These are phyloP conservation scores for Penicillium paradoxum DNA, from an alignment of 495 filamentous ascomycete genomes.

Conservation along the genomic window DNA sequence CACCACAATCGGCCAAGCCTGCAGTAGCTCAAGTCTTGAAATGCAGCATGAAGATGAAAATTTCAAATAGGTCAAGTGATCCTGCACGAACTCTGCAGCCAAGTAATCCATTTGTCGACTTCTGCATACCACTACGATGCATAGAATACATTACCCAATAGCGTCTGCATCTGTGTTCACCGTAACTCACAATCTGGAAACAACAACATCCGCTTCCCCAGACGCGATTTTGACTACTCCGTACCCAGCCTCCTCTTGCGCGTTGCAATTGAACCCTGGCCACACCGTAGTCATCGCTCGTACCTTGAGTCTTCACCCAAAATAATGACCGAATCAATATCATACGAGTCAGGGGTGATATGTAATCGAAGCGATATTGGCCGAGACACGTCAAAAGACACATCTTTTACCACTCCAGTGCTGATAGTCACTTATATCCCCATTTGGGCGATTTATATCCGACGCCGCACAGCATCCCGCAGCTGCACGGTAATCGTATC, in stretches of 20 bases:
- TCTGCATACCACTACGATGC: neutral
- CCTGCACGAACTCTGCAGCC: neutral
- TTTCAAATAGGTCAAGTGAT: neutral
- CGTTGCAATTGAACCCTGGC: neutral
- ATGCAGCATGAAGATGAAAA: neutral
- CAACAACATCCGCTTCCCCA: conserved; percentile 3
- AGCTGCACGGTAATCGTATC: too few relatives aligned
- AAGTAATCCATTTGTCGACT: neutral
- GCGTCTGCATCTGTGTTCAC: neutral
- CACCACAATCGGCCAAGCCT: neutral
- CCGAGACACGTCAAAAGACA: too few relatives aligned
- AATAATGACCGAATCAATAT: neutral
- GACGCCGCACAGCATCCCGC: too few relatives aligned
- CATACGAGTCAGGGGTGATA: neutral
- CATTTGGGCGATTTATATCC: too few relatives aligned
- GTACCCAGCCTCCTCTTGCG: conserved; percentile 10
- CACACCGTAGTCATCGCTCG: neutral
- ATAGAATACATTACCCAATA: neutral
- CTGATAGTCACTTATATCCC: too few relatives aligned
- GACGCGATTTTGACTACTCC: conserved; percentile 5
- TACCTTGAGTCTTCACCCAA: conserved; percentile 13
- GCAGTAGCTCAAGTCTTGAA: neutral
- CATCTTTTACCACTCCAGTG: too few relatives aligned
- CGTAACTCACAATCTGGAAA: conserved; percentile 4
- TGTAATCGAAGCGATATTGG: too few relatives aligned